Base-by-base conservation (phyloP, 2,329 filamentous ascomycete species). In the Talaromyces islandicus region DNA sequence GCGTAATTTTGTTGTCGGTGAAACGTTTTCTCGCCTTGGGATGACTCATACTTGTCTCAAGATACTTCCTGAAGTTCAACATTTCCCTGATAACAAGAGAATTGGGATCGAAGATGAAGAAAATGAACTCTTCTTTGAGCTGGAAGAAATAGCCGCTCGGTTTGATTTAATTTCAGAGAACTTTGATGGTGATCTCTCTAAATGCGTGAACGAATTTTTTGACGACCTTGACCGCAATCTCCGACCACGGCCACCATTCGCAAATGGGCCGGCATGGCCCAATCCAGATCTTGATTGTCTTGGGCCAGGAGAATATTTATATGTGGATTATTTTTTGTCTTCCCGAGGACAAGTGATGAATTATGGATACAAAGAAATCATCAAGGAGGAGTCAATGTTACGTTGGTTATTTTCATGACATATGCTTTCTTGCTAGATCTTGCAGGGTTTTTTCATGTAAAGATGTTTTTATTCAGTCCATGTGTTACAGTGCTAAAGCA, bases 21-120 rank as follows among this genome's bases (percentile, higher is more conserved):
- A 41, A 41, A 41, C 32, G 10, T 58, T 58, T 30, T 41, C 27
- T 51, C 30, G 56, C 4, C 46, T 58, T 17, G 46, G 11, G 7
- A 58, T 58, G 56, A 58, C 56, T 19, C 46, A 53, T 41, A 58
- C 56, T 30, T 58, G 56, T 4, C 1, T 52, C 17, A 19, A 41
- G 1, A 2, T 52, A 30, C 0, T 5, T 7, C 1, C 29, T 2
- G 7, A 2, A 3, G 4, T 10, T 29, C 14, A 4, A 27, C 11
- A n/a, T 17, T 58, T 58, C 24, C 43, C 56, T 5, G 56, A 58
- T 24, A 52, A 58, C 7, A 41, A 10, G 4, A 58, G 56, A 21
- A 41, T 58, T 12, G 46, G 41, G 7, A 53, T 58, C 2, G 56
- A 58, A 41, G 9, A 38, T 10, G 56, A 58, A 52, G 56, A 58